A percentile compares a stretch with the other conserved stretches of the same genome.
Evolutionary conservation across 441 rosid genomes (phyloP).

Genomic region (Kokia cookei): DNA sequence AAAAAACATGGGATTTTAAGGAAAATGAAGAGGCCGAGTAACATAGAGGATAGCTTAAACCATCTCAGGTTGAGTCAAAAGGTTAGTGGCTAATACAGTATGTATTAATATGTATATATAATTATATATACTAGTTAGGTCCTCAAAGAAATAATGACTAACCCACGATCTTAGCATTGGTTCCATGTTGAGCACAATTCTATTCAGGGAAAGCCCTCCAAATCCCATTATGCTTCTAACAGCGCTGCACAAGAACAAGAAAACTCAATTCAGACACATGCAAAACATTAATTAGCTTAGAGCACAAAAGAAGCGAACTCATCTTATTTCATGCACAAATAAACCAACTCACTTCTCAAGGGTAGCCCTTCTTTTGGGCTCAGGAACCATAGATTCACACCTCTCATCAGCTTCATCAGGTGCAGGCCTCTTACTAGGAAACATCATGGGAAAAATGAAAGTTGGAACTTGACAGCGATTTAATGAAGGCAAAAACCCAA

Average conservation of each 20-base stretch:
- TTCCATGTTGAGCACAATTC: constrained; percentile 34
- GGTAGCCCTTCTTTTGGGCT: not conserved
- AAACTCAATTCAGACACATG: not conserved
- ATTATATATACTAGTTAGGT: no score
- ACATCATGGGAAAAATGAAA: not conserved
- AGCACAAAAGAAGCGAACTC: not conserved
- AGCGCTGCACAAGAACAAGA: constrained; percentile 21
- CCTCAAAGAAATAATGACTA: constrained; percentile 2
- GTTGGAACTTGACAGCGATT: not conserved
- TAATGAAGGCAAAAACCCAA: not conserved
- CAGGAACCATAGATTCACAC: not conserved
- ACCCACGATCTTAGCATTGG: constrained; percentile 42
- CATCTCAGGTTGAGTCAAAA: not conserved
- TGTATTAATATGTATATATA: not conserved
- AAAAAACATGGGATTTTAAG: not conserved
- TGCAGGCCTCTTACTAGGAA: not conserved
- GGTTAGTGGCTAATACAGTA: not conserved
- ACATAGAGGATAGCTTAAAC: not conserved
- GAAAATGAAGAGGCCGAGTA: not conserved
- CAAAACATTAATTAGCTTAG: not conserved
- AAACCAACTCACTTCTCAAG: not conserved
- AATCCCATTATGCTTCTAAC: constrained; percentile 27
- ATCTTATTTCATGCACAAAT: not conserved
- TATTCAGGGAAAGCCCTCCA: constrained; percentile 27
- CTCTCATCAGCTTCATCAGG: not conserved